Conservation (phyloP, 2,329 filamentous ascomycete genomes). For the Xylariaceae sp. region DNA sequence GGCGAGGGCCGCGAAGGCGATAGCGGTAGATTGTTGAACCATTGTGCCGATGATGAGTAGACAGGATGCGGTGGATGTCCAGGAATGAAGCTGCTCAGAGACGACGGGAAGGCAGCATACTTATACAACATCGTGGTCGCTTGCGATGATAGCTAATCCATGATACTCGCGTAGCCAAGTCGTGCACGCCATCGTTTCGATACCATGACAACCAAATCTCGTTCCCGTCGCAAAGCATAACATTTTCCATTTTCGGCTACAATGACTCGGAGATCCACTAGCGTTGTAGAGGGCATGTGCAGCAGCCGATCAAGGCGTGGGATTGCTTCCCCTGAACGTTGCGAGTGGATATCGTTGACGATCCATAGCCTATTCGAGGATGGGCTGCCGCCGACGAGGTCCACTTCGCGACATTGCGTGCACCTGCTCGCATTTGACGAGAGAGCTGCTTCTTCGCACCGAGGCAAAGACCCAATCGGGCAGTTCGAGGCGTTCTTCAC, state of each 20-base stretch:
- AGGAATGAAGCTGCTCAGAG: background rate
- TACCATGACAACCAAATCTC: constrained; percentile 1
- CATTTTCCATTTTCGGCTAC: constrained; percentile 3
- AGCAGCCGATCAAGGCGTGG: background rate
- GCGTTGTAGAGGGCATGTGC: background rate
- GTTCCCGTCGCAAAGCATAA: background rate
- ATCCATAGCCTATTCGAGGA: constrained; percentile 10
- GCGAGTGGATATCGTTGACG: constrained; percentile 7
- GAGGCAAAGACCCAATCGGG: background rate
- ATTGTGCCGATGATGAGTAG: constrained; percentile 7
- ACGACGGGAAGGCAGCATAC: constrained; percentile 6
- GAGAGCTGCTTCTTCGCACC: background rate
- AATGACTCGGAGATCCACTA: background rate
- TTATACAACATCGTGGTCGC: constrained; percentile 11
- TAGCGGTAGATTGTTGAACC: constrained; percentile 13
- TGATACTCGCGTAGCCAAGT: background rate
- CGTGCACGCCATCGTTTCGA: background rate
- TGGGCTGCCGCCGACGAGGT: background rate
- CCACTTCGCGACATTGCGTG: background rate
- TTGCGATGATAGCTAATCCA: background rate
- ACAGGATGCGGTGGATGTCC: constrained; percentile 1
- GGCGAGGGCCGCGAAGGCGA: constrained; percentile 20
- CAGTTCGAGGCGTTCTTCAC: background rate
- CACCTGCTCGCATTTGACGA: background rate
- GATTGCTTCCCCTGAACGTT: constrained; percentile 8